Conservation (phyloP, 495 filamentous ascomycete genomes). For the Penicillium salamii region DNA sequence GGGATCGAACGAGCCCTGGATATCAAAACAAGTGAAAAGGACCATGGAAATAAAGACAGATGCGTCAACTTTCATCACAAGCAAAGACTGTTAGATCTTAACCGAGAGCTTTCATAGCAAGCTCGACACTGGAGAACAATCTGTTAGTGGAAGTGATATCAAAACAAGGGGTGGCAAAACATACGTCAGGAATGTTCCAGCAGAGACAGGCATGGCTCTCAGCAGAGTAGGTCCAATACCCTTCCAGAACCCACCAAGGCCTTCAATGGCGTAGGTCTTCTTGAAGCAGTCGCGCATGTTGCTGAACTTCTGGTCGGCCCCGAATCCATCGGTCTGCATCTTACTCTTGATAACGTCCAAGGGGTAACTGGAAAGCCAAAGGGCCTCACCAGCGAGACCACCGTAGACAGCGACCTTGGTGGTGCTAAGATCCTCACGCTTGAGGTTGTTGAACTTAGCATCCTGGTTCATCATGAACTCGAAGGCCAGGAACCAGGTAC, state of each 20-base stretch:
- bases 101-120: slow-evolving; percentile 46
- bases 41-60: slow-evolving; percentile 14
- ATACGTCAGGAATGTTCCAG: slow-evolving; percentile 88
- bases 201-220: slow-evolving; percentile 96
- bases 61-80: slow-evolving; percentile 15
- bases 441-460: slow-evolving; percentile 67
- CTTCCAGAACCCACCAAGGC: slow-evolving; percentile 88
- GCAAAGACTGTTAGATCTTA: slow-evolving; percentile 10
- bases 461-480: slow-evolving; percentile 96
- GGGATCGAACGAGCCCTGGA: slow-evolving; percentile 26
- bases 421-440: slow-evolving; percentile 71
- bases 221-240: slow-evolving; percentile 89
- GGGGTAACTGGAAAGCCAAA: slow-evolving; percentile 92
- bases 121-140: slow-evolving; percentile 35
- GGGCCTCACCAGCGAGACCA: slow-evolving; percentile 85
- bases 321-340: slow-evolving; percentile 97
- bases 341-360: slow-evolving; percentile 98
- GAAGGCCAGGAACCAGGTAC: slow-evolving; percentile 90
- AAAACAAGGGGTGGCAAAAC: slow-evolving; percentile 13
- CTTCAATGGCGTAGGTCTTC: slow-evolving; percentile 77
- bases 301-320: slow-evolving; percentile 63
- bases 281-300: slow-evolving; percentile 87
- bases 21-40: slow-evolving; percentile 27
- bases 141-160: slow-evolving; percentile 8
- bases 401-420: slow-evolving; percentile 90